Evolutionary conservation across 495 filamentous ascomycete species (phyloP).

Genomic region (Penicillium steckii): DNA sequence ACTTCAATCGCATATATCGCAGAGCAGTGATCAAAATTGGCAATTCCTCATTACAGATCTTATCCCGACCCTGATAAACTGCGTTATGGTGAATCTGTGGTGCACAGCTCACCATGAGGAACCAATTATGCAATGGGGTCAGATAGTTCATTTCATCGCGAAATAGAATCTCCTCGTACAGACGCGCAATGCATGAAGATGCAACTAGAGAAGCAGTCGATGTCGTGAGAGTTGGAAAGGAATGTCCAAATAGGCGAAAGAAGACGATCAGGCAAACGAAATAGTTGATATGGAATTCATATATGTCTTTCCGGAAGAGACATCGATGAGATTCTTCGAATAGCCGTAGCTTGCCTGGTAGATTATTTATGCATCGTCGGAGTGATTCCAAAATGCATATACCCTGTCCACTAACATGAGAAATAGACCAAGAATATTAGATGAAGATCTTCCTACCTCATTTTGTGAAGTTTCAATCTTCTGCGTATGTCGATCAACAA

Average conservation of each 20-base stretch:
- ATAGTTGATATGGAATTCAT: conserved; percentile 8
- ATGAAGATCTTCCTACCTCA: background rate
- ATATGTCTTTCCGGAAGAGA: background rate
- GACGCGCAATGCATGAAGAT: conserved; percentile 5
- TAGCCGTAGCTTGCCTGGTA: background rate
- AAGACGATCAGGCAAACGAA: conserved; percentile 10
- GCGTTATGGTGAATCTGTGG: conserved; percentile 9
- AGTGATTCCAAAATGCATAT: background rate
- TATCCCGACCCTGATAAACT: conserved; percentile 1
- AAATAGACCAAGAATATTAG: background rate
- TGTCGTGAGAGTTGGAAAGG: background rate
- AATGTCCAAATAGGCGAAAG: conserved; percentile 6
- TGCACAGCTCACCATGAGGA: conserved; percentile 10
- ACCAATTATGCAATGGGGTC: conserved; percentile 12
- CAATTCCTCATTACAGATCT: conserved; percentile 2
- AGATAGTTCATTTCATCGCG: conserved; percentile 11
- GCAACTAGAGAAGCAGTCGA: conserved; percentile 7
- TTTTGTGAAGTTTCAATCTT: background rate
- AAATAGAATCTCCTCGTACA: conserved; percentile 3
- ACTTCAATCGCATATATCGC: conserved; percentile 3
- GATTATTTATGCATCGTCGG: conserved; percentile 1
- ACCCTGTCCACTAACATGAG: background rate
- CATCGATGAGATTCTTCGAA: background rate
- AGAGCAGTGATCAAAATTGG: background rate
- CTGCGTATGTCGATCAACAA: conserved; percentile 2